phyloP scores from a whole-genome alignment of 352 stramenopile species.

The Pythium guiyangense region DNA sequence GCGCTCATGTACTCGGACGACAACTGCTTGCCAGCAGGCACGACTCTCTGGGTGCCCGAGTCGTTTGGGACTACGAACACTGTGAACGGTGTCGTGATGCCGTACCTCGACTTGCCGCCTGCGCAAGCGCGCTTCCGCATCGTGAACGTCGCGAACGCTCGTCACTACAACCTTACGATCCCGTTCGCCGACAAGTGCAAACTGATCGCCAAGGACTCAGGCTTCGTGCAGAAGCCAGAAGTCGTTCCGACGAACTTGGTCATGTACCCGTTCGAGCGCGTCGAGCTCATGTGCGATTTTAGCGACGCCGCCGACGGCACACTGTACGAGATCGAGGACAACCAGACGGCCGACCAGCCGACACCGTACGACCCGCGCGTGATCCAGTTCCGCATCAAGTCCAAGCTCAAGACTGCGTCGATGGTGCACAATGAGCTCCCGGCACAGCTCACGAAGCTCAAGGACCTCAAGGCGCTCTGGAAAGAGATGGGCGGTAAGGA shows the following conservation, averaged over 20 bases:
- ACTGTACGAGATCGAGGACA: conserved; percentile 43
- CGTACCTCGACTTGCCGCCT: conserved; percentile 50
- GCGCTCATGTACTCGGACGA: conserved; percentile 66
- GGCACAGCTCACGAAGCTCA: conserved; percentile 30
- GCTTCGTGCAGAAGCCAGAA: conserved; percentile 40
- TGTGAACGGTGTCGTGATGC: conserved; percentile 74
- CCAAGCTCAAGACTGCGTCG: conserved; percentile 27
- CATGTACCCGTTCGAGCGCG: conserved; percentile 55
- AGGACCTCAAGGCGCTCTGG: conserved; percentile 50
- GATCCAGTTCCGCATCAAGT: conserved; percentile 42
- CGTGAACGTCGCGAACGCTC: conserved; percentile 52
- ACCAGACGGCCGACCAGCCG: conserved; percentile 28
- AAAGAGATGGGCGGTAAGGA: conserved; percentile 45
- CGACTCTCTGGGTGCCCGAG: conserved; percentile 54
- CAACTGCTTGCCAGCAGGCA: conserved; percentile 38
- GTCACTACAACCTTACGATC: conserved; percentile 72
- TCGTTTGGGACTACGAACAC: conserved; percentile 55
- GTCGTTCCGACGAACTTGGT: conserved; percentile 20
- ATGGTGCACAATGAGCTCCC: conserved; percentile 36
- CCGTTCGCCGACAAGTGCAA: conserved; percentile 58
- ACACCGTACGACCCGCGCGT: conserved; percentile 46
- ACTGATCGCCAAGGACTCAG: conserved; percentile 58
- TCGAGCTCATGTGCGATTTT: conserved; percentile 64
- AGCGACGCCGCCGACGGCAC: conserved; percentile 26
- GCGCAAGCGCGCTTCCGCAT: conserved; percentile 60